These are phyloP conservation scores for Musa troglodytarum DNA, from an alignment of 176 grass and related monocot genomes.

Conservation along the genomic window DNA sequence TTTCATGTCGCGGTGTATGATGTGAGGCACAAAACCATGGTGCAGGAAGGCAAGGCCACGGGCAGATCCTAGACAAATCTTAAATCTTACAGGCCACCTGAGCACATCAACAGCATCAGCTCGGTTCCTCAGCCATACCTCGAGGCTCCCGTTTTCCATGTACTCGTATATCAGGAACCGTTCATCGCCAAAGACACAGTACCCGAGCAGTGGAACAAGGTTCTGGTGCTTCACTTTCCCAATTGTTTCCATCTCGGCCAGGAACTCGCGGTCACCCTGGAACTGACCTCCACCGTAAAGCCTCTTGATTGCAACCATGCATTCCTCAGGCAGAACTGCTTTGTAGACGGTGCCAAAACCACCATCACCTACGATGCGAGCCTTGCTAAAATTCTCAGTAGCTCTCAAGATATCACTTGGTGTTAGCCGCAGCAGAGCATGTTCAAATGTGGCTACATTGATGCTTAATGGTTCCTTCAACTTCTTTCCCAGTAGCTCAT, in stretches of 20 bases:
- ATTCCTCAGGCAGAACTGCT: constrained; percentile 55
- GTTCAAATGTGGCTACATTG: constrained; percentile 90
- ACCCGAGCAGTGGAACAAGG: constrained; percentile 84
- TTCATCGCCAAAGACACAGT: constrained; percentile 89
- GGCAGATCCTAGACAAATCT: constrained; percentile 81
- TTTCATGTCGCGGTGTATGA: constrained; percentile 98
- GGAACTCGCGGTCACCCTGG: constrained; percentile 73
- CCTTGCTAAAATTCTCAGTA: constrained; percentile 88
- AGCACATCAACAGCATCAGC: constrained; percentile 76
- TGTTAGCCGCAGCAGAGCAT: constrained; percentile 69
- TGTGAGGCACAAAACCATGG: constrained; percentile 92
- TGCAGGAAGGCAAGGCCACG: constrained; percentile 80
- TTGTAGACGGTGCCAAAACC: constrained; percentile 91
- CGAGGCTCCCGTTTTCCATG: constrained; percentile 93
- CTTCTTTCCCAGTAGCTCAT: constrained; percentile 80
- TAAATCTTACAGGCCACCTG: constrained; percentile 74
- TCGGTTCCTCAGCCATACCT: constrained; percentile 72
- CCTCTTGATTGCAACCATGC: constrained; percentile 75
- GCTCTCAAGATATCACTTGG: constrained; percentile 78
- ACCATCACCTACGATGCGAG: constrained; percentile 82
- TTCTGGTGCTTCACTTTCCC: constrained; percentile 94
- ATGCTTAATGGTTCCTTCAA: constrained; percentile 79
- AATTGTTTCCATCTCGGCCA: constrained; percentile 96
- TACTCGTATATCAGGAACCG: constrained; percentile 93
- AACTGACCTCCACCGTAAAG: constrained; percentile 82